Evolutionary conservation across 2,329 filamentous ascomycete species (phyloP), one percentile per base, ranked within the genome.

Genomic region (Fonsecaea pedrosoi): DNA sequence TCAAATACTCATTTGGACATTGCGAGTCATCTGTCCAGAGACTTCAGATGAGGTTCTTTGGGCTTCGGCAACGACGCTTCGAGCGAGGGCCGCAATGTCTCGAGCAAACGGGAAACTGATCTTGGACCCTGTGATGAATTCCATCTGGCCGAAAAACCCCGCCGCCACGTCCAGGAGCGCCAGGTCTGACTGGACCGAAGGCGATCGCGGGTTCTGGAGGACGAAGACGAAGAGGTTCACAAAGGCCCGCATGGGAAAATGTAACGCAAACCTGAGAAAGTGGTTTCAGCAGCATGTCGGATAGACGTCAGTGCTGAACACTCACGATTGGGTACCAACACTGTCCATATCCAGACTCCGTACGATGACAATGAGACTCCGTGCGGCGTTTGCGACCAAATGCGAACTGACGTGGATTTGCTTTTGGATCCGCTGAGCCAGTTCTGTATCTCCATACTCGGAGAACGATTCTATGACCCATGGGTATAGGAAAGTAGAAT

Each of bases 191-290:
- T 25, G 35, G 1, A 54, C 58, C 3, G 64, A 57, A 5, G 37
- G n/a, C 13, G 48, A 18, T 38, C n/a, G 8, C 18, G 59, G 64
- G 34, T 35, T 10, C 21, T 53, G 6, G 12, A 62, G n/a, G 13
- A 66, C 35, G 15, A 58, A 45, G 2, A 66, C 53, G 18, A 66
- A 66, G 21, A 66, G 59, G 21, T 66, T 62, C 25, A 62, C 53
- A 21, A 66, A 18, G 10, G 32, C 58, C 10, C 13, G 13, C 35
- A 66, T 61, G 5, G 64, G 64, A 18, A 30, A 57, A 18, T 56
- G 35, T 5, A 66, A 54, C 4, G 35, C n/a, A 15, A 38, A 60
- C 48, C 63, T 61, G 42, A 21, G 35, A 32, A 34, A 8, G 12
- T 25, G 18, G 4, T 40, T 13, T 54, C 12, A 62, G 34, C 48